phyloP scores from a whole-genome alignment of 73 alveolate genomes.

The Durusdinium trenchii region DNA sequence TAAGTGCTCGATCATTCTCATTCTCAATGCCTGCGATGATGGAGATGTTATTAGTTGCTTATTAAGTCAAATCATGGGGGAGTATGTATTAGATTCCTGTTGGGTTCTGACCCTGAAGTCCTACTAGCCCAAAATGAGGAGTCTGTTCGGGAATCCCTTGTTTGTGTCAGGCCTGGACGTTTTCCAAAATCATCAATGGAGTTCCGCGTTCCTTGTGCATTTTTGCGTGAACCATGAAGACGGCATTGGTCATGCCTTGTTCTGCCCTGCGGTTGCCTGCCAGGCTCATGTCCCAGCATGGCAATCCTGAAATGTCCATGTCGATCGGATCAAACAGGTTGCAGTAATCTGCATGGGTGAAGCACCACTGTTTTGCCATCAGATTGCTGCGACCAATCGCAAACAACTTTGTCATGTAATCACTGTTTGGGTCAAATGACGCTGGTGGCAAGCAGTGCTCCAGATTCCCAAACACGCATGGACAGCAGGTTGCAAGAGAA shows the following conservation, averaged over 20 bases:
- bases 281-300: slow-evolving; percentile 31
- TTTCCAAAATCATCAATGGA: slow-evolving; percentile 4
- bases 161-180: slow-evolving; percentile 17
- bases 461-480: background rate
- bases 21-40: background rate
- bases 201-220: slow-evolving; percentile 14
- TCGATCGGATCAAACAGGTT: background rate
- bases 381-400: background rate
- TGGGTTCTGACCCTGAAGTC: too few species aligned
- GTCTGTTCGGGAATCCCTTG: background rate
- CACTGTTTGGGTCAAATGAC: background rate
- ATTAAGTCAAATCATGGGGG: too few species aligned
- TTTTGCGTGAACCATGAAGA: slow-evolving; percentile 34
- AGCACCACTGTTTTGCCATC: background rate
- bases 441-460: background rate
- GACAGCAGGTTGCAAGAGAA: background rate
- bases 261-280: background rate
- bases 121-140: too few species aligned
- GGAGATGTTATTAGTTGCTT: too few species aligned
- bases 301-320: background rate
- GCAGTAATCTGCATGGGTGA: background rate
- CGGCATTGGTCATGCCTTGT: background rate
- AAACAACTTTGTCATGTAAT: background rate
- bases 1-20: background rate
- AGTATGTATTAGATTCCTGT: too few species aligned